Evolutionary conservation across 2,329 filamentous ascomycete genomes (phyloP).

Genomic region (Phoma sp.): DNA sequence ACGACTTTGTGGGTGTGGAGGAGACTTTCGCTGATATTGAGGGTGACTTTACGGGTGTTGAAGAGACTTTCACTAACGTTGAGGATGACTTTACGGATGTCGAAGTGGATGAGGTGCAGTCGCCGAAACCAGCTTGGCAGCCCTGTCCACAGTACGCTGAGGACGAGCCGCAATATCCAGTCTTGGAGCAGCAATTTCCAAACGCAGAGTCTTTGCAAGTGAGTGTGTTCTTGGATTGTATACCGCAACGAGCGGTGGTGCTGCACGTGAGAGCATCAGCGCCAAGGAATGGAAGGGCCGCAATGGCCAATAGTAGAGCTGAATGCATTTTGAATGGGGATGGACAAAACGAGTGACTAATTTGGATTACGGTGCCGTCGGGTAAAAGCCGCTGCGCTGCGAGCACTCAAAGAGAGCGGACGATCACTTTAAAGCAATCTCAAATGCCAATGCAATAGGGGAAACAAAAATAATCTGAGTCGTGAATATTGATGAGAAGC

Average conservation of each 20-base stretch:
- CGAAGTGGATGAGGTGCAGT: conserved; percentile 23
- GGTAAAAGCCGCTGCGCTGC: neutral
- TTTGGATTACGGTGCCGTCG: neutral
- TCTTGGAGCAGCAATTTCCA: conserved; percentile 56
- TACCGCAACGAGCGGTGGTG: conserved; percentile 10
- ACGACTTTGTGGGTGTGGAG: too few relatives aligned
- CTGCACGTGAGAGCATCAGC: conserved; percentile 7
- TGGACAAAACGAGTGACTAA: conserved; percentile 12
- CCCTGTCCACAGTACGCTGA: conserved; percentile 39
- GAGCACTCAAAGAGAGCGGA: conserved; percentile 2
- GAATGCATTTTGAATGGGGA: conserved; percentile 11
- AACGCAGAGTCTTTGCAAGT: conserved; percentile 54
- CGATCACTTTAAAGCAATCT: conserved; percentile 3
- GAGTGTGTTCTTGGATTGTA: conserved; percentile 7
- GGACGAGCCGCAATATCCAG: conserved; percentile 52
- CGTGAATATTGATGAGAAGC: conserved; percentile 1
- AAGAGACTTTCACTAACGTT: neutral
- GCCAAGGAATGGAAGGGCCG: conserved; percentile 16
- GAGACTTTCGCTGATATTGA: neutral
- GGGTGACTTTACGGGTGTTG: neutral
- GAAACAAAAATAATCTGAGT: neutral
- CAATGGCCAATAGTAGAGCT: conserved; percentile 11
- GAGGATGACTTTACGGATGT: conserved; percentile 1
- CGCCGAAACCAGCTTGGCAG: conserved; percentile 45
- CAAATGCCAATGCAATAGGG: conserved; percentile 9